phyloP scores from a whole-genome alignment of 106 monocot species.

The Triglochin maritima region DNA sequence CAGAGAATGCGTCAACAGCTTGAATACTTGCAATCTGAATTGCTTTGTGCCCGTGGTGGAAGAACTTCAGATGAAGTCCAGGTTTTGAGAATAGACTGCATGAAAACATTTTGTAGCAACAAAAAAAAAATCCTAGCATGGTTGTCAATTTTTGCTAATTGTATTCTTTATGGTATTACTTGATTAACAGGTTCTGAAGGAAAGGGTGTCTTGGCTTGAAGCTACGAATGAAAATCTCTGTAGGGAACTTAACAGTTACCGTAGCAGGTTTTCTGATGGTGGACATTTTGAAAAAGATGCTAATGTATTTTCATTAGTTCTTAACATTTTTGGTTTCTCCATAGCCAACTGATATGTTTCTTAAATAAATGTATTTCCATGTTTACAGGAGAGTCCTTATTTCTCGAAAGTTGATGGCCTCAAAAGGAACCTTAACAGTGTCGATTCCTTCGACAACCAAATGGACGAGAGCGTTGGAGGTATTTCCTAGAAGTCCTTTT shows the following conservation, averaged over 20 bases:
- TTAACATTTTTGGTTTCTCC: background rate
- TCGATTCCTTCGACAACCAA: conserved; percentile 47
- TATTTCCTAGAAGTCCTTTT: conserved; percentile 1
- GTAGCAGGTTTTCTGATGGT: conserved; percentile 17
- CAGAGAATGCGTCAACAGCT: conserved; percentile 90
- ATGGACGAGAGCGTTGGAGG: conserved; percentile 51
- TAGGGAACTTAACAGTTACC: conserved; percentile 57
- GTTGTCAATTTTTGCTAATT: too few relatives aligned
- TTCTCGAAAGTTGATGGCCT: conserved; percentile 52
- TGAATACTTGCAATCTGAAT: conserved; percentile 89
- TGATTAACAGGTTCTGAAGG: conserved; percentile 52
- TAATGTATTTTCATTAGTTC: conserved; percentile 26
- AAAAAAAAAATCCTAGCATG: too few relatives aligned
- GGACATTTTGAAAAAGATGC: conserved; percentile 42
- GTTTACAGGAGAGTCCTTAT: conserved; percentile 42
- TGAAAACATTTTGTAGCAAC: background rate
- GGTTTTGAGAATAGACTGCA: conserved; percentile 25
- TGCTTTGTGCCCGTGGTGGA: conserved; percentile 66
- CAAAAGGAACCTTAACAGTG: conserved; percentile 56
- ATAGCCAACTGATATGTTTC: too few relatives aligned
- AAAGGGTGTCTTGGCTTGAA: conserved; percentile 88
- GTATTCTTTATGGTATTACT: too few relatives aligned
- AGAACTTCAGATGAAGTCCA: conserved; percentile 60
- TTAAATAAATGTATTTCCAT: background rate
- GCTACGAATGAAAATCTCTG: conserved; percentile 72